Evolutionary conservation across 306 rosid species (phyloP), one percentile per base, ranked within the genome.

Genomic region (Mucuna pruriens): DNA sequence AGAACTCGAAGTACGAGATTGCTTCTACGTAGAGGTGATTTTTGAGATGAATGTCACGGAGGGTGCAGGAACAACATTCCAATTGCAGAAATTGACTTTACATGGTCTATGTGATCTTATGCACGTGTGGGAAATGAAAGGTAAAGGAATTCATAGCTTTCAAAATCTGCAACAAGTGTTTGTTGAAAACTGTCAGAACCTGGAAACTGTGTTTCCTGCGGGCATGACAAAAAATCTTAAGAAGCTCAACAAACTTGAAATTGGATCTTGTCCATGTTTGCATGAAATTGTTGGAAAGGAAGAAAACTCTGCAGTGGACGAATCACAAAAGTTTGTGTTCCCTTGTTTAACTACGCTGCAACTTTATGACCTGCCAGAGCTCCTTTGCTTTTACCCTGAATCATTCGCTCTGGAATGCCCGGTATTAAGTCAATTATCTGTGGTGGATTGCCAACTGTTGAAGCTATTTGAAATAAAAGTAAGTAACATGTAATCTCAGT

Each of bases 401-500:
- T 12, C 2, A 19, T 42, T 57, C 71, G 29, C 38, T 12, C 6
- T 70, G 29, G 52, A 33, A 22, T 29, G 51, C 15, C 63, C 49
- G 0, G 39, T 4, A 19, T 70, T 79, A 15, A 10, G 29, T 17
- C 0, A 2, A 0, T 42, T 80, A 33, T 0, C 0, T 0, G 71
- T 57, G 48, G 0, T 4, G 4, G 0, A 0, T 0, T 79, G 83
- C 22, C 1, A 9, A 11, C 4, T 39, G 69, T 40, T 79, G 36
- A 9, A 40, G n/a, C 36, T 69, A 12, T 57, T 31, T 64, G 60
- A 49, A 51, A 17, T 72, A 9, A 15, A 55, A 69, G 85, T 85
- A 54, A 8, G 25, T 20, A 13, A 51, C 19, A 46, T 16, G 3
- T 3, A 51, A 3, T 6, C 5, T n/a, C n/a, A n/a, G n/a, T n/a